phyloP scores from a whole-genome alignment of 805 yeast genomes.

The Ogataea populi-albae region DNA sequence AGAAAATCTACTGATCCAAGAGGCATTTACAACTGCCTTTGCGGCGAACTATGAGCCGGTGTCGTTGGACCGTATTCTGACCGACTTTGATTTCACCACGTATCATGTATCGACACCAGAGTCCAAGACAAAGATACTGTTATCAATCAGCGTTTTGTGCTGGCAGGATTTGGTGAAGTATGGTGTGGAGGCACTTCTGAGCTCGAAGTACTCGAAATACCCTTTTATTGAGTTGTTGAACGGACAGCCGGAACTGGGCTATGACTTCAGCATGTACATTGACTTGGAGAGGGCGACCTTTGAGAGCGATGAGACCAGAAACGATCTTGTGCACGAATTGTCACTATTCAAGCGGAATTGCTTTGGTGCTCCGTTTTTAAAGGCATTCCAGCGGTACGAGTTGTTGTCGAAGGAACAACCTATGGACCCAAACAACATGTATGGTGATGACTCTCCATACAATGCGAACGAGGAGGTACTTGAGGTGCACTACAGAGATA shows the following conservation, averaged over 20 bases:
- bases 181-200: constrained; percentile 57
- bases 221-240: constrained; percentile 34
- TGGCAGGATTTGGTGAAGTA: constrained; percentile 69
- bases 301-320: constrained; percentile 44
- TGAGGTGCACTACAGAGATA: constrained; percentile 83
- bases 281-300: constrained; percentile 39
- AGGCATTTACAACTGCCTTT: constrained; percentile 73
- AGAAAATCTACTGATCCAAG: constrained; percentile 76
- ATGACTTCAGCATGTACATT: constrained; percentile 72
- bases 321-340: constrained; percentile 56
- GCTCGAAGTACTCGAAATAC: constrained; percentile 46
- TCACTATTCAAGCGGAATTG: constrained; percentile 80
- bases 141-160: constrained; percentile 73
- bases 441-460: constrained; percentile 38
- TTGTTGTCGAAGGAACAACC: constrained; percentile 48
- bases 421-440: constrained; percentile 38
- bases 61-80: constrained; percentile 77
- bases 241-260: constrained; percentile 65
- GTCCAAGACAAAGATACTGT: constrained; percentile 57
- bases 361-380: constrained; percentile 89
- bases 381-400: constrained; percentile 79
- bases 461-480: constrained; percentile 54
- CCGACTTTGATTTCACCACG: constrained; percentile 95
- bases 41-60: constrained; percentile 45
- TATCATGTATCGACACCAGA: constrained; percentile 91